Evolutionary conservation across 2,329 filamentous ascomycete genomes (phyloP).

Genomic region (Monosporascus sp.): DNA sequence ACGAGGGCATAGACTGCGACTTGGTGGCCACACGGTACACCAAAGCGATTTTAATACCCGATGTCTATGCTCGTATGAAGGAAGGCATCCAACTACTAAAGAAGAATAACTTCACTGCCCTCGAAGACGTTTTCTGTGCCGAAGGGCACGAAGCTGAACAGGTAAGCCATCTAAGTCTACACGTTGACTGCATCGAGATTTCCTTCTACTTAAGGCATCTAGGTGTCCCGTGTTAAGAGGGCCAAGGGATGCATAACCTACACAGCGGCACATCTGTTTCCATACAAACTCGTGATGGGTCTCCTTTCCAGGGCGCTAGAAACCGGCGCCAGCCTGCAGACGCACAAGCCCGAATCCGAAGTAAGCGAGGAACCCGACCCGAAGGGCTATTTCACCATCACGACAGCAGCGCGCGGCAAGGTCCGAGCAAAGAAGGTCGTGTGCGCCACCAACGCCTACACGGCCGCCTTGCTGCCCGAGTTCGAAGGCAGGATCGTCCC

Average conservation of each 20-base stretch:
- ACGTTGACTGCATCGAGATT: conserved; percentile 5
- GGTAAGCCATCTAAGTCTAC: conserved; percentile 11
- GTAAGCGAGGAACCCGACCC: conserved; percentile 8
- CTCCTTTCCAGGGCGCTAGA: conserved; percentile 5
- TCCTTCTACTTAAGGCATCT: not conserved
- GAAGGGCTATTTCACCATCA: conserved; percentile 33
- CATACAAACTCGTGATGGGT: conserved; percentile 13
- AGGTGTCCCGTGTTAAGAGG: conserved; percentile 24
- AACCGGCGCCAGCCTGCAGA: conserved; percentile 13
- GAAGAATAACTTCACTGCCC: conserved; percentile 17
- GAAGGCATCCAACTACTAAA: conserved; percentile 24
- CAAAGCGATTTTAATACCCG: conserved; percentile 32
- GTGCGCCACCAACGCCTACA: conserved; percentile 31
- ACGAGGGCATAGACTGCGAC: conserved; percentile 37
- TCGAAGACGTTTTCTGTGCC: conserved; percentile 24
- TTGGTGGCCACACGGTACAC: conserved; percentile 35
- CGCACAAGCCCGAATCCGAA: conserved; percentile 12
- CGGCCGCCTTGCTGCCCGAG: conserved; percentile 25
- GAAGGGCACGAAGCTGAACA: conserved; percentile 23
- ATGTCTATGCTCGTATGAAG: conserved; percentile 16
- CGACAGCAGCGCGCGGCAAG: conserved; percentile 45
- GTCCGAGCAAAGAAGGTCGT: conserved; percentile 43
- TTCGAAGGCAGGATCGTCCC: conserved; percentile 27
- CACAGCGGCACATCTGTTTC: conserved; percentile 11
- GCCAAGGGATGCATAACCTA: conserved; percentile 23